phyloP scores from a whole-genome alignment of 1,284 basidiomycete genomes.

The Malassezia caprae region DNA sequence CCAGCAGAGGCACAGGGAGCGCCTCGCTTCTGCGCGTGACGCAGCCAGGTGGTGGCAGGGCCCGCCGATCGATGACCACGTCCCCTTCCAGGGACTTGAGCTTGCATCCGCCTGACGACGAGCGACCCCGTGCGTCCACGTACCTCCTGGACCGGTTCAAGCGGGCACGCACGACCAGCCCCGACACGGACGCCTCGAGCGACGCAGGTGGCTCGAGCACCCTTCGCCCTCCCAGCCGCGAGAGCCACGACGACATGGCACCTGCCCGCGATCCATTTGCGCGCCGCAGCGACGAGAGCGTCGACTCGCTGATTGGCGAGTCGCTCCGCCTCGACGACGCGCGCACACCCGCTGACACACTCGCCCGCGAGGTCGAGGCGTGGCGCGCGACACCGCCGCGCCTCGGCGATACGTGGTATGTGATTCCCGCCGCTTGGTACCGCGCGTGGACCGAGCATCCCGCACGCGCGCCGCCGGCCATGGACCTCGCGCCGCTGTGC shows the following conservation, averaged over 20 bases:
- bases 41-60: not conserved
- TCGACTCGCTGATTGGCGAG: slow-evolving; percentile 12
- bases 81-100: not conserved
- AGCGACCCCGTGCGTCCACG: not conserved
- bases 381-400: slow-evolving; percentile 51
- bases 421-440: slow-evolving; percentile 64
- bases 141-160: slow-evolving; percentile 11
- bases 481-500: slow-evolving; percentile 62
- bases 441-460: slow-evolving; percentile 61
- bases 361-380: slow-evolving; percentile 8
- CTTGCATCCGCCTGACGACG: not conserved
- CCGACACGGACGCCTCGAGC: slow-evolving; percentile 17
- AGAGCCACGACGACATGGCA: not conserved
- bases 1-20: not conserved
- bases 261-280: not conserved
- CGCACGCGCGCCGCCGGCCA: slow-evolving; percentile 57
- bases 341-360: not conserved
- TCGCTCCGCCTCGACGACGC: slow-evolving; percentile 9
- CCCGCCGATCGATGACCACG: not conserved
- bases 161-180: slow-evolving; percentile 16
- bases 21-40: not conserved
- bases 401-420: slow-evolving; percentile 64
- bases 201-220: not conserved
- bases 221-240: not conserved
- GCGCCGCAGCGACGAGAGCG: slow-evolving; percentile 7